These are phyloP conservation scores for Galerina sulciceps DNA, from an alignment of 768 basidiomycete species.

Conservation along the genomic window DNA sequence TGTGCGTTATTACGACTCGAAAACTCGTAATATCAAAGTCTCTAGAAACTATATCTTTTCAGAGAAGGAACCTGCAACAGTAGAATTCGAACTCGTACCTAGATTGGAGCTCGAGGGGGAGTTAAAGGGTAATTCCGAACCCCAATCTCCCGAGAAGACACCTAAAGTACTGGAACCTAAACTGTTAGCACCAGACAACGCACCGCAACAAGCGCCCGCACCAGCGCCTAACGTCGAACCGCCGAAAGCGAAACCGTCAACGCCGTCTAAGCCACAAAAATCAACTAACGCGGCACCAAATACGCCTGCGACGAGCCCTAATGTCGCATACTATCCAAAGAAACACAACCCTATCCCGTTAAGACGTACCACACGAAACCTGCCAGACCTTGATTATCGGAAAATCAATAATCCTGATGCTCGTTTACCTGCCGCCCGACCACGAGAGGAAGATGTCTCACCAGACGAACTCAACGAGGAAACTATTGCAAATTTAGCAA, in stretches of 20 bases:
- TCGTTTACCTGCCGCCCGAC: not conserved
- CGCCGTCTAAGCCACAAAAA: too few species aligned
- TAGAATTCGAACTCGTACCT: constrained; percentile 1
- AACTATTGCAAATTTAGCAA: not conserved
- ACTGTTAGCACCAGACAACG: too few species aligned
- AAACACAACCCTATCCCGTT: not conserved
- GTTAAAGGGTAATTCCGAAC: not conserved
- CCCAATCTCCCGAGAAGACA: too few species aligned
- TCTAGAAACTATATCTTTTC: constrained; percentile 23
- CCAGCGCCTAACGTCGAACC: too few species aligned
- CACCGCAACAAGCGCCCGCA: too few species aligned
- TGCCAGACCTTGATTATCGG: constrained; percentile 4
- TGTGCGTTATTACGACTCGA: constrained; percentile 8
- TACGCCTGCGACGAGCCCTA: too few species aligned
- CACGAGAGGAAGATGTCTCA: not conserved
- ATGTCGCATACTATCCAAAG: not conserved
- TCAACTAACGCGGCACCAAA: too few species aligned
- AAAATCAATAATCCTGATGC: constrained; percentile 6
- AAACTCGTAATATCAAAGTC: constrained; percentile 18
- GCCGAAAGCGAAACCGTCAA: too few species aligned
- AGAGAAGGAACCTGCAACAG: constrained; percentile 7
- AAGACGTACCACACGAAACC: not conserved
- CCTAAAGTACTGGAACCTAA: too few species aligned
- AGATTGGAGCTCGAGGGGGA: constrained; percentile 5
- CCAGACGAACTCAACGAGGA: not conserved